phyloP scores from a whole-genome alignment of 306 rosid genomes.

The Vachellia pachyceras region DNA sequence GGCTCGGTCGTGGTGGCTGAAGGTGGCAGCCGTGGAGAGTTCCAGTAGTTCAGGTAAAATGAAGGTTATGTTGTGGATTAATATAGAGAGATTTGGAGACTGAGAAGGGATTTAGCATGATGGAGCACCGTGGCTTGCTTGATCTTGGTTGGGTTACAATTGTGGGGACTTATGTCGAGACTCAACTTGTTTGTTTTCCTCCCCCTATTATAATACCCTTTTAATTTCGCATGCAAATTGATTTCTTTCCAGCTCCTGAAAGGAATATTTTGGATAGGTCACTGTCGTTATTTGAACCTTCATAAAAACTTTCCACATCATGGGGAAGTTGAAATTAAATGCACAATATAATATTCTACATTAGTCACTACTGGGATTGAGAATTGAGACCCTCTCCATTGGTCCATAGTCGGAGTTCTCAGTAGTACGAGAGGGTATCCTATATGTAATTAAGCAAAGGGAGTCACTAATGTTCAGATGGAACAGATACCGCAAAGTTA shows the following conservation, averaged over 20 bases:
- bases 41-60: not conserved
- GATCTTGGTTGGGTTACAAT: not conserved
- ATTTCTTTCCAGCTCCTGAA: not conserved
- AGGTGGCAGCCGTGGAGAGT: conserved; percentile 25
- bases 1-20: conserved; percentile 22
- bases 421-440: too few species aligned
- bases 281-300: not conserved
- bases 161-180: not conserved
- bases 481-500: too few species aligned
- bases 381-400: not conserved
- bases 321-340: not conserved
- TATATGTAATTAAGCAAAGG: too few species aligned
- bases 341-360: not conserved
- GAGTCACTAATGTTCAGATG: too few species aligned
- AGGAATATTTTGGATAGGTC: not conserved
- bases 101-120: conserved; percentile 27
- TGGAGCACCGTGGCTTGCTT: not conserved
- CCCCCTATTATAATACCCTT: not conserved
- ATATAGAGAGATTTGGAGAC: conserved; percentile 30
- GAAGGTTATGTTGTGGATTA: conserved; percentile 17
- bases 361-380: not conserved
- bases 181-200: not conserved
- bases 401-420: not conserved
- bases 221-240: not conserved
- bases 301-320: not conserved